Base-by-base conservation (phyloP, 805 yeast genomes). In the Wickerhamomyces sydowiorum region DNA sequence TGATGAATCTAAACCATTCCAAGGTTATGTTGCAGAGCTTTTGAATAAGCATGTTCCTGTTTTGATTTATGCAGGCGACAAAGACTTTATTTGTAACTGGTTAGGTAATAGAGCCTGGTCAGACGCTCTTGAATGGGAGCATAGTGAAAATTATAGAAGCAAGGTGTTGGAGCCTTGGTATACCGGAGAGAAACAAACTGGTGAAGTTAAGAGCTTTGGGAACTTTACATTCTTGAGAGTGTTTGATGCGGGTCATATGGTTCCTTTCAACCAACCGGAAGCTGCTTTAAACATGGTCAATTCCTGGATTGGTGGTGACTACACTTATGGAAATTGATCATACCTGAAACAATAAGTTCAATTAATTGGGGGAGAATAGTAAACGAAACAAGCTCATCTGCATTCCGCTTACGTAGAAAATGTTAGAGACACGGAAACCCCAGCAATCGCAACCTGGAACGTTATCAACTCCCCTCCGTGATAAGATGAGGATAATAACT, bases 31-130 rank as follows among this genome's bases (percentile, higher is more conserved):
- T 36, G 69, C 82, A 12, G 83, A 82, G 45, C 63, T 88, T 44
- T 72, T 88, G 53, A 82, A 86, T 54, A 62, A 72, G 44, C 82
- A 76, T 21, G 57, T 87, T 37, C 96, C 96, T 17, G 90, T 88
- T 5, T 73, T 89, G 56, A 76, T 87, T 47, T 89, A 88, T 54
- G 96, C 96, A n/a, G 96, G 96, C 57, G 95, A 88, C 62, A 86
- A 88, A 64, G 96, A 88, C 63, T 88, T 75, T 63, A 87, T 88
- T 57, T 88, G 96, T 66, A 88, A 88, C 69, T 88, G 96, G 93
- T 71, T 88, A 50, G 96, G 96, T 51, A 86, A 87, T 66, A 78
- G 76, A 51, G 93, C 86, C 13, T 87, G 95, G 93, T 67, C 89
- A 14, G 73, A 83, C 57, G 70, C 63, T 48, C 67, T 86, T 48